These are phyloP conservation scores for Lodderomyces beijingensis DNA, from an alignment of 1,139 yeast genomes.

Conservation along the genomic window DNA sequence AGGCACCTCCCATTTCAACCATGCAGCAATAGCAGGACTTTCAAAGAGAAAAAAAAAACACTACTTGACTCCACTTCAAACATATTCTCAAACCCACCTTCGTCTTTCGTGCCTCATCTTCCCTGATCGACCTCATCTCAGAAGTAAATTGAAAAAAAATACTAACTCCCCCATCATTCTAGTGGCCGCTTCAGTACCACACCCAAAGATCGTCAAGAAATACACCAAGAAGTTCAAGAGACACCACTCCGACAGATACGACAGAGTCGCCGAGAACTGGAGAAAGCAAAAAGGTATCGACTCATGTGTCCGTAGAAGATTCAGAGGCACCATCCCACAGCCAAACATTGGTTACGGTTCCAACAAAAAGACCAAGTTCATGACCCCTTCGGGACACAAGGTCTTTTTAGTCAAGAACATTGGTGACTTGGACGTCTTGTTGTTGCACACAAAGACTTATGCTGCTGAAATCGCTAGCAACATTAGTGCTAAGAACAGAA, in stretches of 20 bases:
- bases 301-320: conserved; percentile 99
- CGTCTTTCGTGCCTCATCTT: not conserved
- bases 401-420: conserved; percentile 90
- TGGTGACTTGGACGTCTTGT: conserved; percentile 90
- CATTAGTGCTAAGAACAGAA: conserved; percentile 98
- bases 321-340: conserved; percentile 98
- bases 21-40: too few relatives aligned
- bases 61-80: too few relatives aligned
- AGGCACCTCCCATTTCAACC: too few relatives aligned
- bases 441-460: conserved; percentile 96
- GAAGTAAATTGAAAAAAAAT: too few relatives aligned
- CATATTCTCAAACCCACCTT: conserved; percentile 1
- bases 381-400: conserved; percentile 98
- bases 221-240: conserved; percentile 99
- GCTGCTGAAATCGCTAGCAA: conserved; percentile 99
- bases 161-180: conserved; percentile 10
- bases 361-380: conserved; percentile 96
- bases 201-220: conserved; percentile 99
- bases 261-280: conserved; percentile 98
- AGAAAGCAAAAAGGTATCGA: conserved; percentile 99
- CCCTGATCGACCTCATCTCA: too few relatives aligned
- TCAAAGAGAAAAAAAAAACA: too few relatives aligned
- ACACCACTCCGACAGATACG: conserved; percentile 99
- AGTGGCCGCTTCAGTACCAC: conserved; percentile 97
- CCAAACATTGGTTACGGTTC: conserved; percentile 99